Conservation (phyloP, 2,329 filamentous ascomycete species). For the Neopestalotiopsis clavispora region DNA sequence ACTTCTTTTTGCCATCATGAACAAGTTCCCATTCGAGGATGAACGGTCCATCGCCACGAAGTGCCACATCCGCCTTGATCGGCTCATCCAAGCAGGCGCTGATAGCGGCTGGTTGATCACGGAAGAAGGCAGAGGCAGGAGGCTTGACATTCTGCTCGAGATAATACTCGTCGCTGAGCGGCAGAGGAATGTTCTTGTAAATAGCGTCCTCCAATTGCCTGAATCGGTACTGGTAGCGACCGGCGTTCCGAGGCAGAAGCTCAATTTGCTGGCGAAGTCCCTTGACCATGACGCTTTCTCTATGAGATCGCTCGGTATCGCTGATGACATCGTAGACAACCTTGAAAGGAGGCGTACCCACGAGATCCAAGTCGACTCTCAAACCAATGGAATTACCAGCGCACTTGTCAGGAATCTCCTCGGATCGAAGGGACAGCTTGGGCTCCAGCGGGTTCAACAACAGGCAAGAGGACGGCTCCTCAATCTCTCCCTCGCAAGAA, state of each 20-base stretch:
- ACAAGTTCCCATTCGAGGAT: constrained; percentile 90
- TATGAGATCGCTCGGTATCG: constrained; percentile 58
- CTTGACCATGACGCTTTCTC: constrained; percentile 62
- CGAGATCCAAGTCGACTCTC: constrained; percentile 84
- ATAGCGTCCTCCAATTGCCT: constrained; percentile 80
- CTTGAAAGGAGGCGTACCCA: constrained; percentile 91
- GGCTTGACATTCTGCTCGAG: constrained; percentile 93
- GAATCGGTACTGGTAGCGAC: constrained; percentile 87
- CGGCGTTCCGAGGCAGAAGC: constrained; percentile 79
- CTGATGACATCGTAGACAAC: constrained; percentile 77
- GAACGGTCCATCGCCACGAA: constrained; percentile 86
- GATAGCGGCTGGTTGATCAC: constrained; percentile 56
- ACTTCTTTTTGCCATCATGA: constrained; percentile 83
- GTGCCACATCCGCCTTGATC: constrained; percentile 73
- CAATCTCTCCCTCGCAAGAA: constrained; percentile 83
- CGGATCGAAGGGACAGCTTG: constrained; percentile 71
- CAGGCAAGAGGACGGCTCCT: constrained; percentile 93
- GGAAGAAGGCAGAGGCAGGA: constrained; percentile 79
- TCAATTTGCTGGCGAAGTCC: constrained; percentile 84
- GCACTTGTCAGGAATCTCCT: constrained; percentile 93
- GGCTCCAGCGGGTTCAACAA: constrained; percentile 91
- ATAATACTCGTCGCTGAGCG: constrained; percentile 32
- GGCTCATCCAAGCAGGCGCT: constrained; percentile 84
- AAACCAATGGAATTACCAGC: constrained; percentile 92
- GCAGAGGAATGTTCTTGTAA: constrained; percentile 62